A percentile compares a stretch with the other conserved stretches of the same genome.
These are phyloP conservation scores for Xylariales sp. DNA, from an alignment of 2,329 filamentous ascomycete species.

Conservation along the genomic window DNA sequence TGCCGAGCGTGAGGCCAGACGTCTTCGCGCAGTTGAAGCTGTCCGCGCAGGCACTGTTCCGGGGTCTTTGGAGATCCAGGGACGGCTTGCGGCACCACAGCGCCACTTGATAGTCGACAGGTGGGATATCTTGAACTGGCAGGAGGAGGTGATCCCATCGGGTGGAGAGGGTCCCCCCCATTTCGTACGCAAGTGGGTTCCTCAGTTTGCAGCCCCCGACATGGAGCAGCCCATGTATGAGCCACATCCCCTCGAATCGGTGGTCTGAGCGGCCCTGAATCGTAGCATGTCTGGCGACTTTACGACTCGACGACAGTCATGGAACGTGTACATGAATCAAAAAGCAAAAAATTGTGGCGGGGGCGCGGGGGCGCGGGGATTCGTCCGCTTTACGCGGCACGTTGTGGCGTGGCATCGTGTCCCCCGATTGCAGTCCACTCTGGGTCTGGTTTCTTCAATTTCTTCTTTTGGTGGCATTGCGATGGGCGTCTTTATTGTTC, in stretches of 20 bases:
- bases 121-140: slow-evolving; percentile 47
- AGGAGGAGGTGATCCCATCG: slow-evolving; percentile 35
- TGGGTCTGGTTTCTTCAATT: slow-evolving; percentile 8
- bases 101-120: slow-evolving; percentile 32
- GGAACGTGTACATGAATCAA: not conserved
- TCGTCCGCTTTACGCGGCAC: slow-evolving; percentile 20
- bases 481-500: slow-evolving; percentile 24
- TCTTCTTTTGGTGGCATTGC: slow-evolving; percentile 25
- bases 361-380: slow-evolving; percentile 10
- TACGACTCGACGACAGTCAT: slow-evolving; percentile 17
- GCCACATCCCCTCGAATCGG: slow-evolving; percentile 17
- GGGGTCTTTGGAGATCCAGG: slow-evolving; percentile 28
- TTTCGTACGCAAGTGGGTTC: slow-evolving; percentile 41
- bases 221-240: slow-evolving; percentile 11
- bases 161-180: slow-evolving; percentile 35
- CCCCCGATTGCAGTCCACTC: too few relatives aligned
- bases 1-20: slow-evolving; percentile 53
- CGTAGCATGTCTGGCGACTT: slow-evolving; percentile 9
- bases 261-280: slow-evolving; percentile 19
- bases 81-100: slow-evolving; percentile 30
- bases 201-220: slow-evolving; percentile 21
- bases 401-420: too few relatives aligned
- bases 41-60: slow-evolving; percentile 31
- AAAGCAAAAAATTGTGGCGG: not conserved
- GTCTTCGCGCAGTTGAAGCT: slow-evolving; percentile 40